A percentile compares a stretch with the other conserved stretches of the same genome.
Conservation (phyloP, 768 basidiomycete species). For the Lactarius psammicola region DNA sequence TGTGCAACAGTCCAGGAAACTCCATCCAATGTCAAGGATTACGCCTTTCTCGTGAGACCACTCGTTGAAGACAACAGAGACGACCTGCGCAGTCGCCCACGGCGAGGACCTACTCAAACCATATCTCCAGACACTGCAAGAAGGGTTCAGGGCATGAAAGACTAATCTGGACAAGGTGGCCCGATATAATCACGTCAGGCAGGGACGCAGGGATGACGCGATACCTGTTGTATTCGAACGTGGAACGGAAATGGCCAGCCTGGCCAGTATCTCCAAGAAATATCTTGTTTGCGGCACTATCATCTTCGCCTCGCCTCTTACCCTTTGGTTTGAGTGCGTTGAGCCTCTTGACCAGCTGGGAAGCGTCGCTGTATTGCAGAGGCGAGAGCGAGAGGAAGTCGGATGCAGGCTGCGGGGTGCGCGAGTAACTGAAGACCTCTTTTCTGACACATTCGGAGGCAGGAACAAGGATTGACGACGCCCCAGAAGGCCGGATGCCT, state of each 20-base stretch:
- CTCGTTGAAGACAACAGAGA: slow-evolving; percentile 24
- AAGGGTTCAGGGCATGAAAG: slow-evolving; percentile 18
- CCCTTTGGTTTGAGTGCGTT: slow-evolving; percentile 18
- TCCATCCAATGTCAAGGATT: slow-evolving; percentile 27
- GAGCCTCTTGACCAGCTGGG: slow-evolving; percentile 22
- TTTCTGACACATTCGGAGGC: slow-evolving; percentile 11
- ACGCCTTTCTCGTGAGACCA: slow-evolving; percentile 24
- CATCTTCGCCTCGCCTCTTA: slow-evolving; percentile 18
- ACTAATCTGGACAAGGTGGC: slow-evolving; percentile 16
- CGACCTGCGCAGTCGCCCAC: slow-evolving; percentile 12
- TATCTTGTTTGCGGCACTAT: slow-evolving; percentile 23
- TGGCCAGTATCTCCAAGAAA: slow-evolving; percentile 11
- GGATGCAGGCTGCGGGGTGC: slow-evolving; percentile 2
- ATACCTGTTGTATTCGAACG: slow-evolving; percentile 27
- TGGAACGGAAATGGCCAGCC: slow-evolving; percentile 20
- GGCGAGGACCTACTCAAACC: slow-evolving; percentile 15
- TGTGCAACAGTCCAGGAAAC: slow-evolving; percentile 10
- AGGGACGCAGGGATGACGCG: neutral
- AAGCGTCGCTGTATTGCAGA: slow-evolving; percentile 15
- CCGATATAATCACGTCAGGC: neutral
- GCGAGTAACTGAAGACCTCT: slow-evolving; percentile 6
- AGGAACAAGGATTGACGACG: slow-evolving; percentile 25
- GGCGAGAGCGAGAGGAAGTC: slow-evolving; percentile 29
- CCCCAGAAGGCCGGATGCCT: slow-evolving; percentile 27
- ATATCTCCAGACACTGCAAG: slow-evolving; percentile 16